Evolutionary conservation across 441 rosid species (phyloP).

Genomic region (Corymbia calophylla): DNA sequence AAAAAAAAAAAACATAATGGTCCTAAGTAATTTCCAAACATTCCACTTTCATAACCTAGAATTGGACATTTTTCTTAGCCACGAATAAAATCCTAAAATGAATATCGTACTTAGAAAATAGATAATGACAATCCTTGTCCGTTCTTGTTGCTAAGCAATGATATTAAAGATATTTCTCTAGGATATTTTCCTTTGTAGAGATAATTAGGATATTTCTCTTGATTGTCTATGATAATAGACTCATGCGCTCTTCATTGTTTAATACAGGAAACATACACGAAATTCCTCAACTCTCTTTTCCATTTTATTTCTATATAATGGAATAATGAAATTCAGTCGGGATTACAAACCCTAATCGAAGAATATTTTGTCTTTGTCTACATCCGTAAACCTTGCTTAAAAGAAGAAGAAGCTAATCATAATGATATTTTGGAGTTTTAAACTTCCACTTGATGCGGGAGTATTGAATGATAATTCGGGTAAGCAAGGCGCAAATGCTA

Average conservation of each 20-base stretch:
- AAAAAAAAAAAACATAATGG: neutral
- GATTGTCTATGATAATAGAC: neutral
- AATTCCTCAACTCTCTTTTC: neutral
- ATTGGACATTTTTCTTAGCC: neutral
- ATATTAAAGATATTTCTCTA: neutral
- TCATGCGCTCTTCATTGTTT: neutral
- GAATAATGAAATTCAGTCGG: too few species aligned
- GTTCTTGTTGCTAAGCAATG: neutral
- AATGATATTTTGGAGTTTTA: neutral
- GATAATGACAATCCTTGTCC: neutral
- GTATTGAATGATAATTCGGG: neutral
- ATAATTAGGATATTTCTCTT: neutral
- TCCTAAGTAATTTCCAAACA: neutral
- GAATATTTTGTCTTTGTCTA: neutral
- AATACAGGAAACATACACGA: neutral
- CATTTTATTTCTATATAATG: neutral
- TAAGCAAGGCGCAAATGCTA: neutral
- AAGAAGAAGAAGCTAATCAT: neutral
- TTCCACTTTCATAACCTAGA: neutral
- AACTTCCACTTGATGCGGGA: neutral
- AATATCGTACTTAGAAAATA: neutral
- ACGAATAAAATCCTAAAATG: neutral
- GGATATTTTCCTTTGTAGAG: neutral
- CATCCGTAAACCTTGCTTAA: neutral
- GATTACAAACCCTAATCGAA: neutral